Evolutionary conservation across 2,329 filamentous ascomycete species (phyloP).

Genomic region (Colletotrichum musicola): DNA sequence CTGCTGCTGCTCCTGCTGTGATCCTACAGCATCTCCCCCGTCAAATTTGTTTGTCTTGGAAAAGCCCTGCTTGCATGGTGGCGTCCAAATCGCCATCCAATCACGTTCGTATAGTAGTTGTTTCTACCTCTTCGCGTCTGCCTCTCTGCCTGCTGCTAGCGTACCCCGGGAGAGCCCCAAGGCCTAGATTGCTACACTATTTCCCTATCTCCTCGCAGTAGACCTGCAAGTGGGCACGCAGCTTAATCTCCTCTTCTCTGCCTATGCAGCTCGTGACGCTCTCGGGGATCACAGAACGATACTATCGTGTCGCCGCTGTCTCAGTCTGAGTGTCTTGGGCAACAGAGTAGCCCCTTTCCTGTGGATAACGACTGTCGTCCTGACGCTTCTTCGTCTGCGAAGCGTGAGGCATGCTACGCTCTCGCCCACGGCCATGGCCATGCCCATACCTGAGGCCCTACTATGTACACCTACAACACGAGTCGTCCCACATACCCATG

Average conservation of each 20-base stretch:
- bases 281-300: constrained; percentile 1
- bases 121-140: neutral
- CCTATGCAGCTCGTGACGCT: neutral
- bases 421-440: neutral
- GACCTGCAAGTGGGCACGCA: neutral
- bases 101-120: neutral
- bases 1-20: neutral
- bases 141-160: neutral
- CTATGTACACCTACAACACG: constrained; percentile 7
- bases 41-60: constrained; percentile 10
- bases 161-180: constrained; percentile 11
- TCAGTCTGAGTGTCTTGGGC: constrained; percentile 1
- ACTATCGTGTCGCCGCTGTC: constrained; percentile 15
- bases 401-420: constrained; percentile 3
- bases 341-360: neutral
- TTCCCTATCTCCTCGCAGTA: neutral
- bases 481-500: constrained; percentile 15
- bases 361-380: constrained; percentile 8
- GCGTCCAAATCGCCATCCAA: constrained; percentile 8
- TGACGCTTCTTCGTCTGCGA: constrained; percentile 18
- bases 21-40: neutral
- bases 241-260: neutral
- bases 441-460: no score
- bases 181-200: neutral
- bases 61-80: constrained; percentile 35